Base-by-base conservation (phyloP, 2,329 filamentous ascomycete genomes). In the Fusarium clavum region DNA sequence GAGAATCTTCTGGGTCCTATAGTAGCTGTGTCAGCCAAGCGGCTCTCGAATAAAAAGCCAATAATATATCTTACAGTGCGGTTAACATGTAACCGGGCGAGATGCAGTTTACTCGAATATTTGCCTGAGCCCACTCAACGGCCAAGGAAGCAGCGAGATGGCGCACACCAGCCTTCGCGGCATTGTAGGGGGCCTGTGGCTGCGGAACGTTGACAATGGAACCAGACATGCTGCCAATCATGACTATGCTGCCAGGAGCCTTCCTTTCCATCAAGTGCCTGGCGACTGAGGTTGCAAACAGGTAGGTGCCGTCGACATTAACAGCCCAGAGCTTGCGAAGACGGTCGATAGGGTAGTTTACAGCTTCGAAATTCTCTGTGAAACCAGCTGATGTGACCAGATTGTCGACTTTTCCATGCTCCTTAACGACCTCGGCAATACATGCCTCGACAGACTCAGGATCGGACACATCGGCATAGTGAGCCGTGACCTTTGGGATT, bases 21-120 rank as follows among this genome's bases (percentile, higher is more conserved):
- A 40, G 18, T 20, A 22, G 56, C 40, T 22, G 43, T 61, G 57
- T 72, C 16, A 64, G 45, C 22, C 20, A 30, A 41, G 9, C 30
- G 13, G 14, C 18, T 29, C 27, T 30, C 16, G 14, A 7, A 41
- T 14, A n/a, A 4, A 24, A 20, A 9, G 8, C 2, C 8, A 29
- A 22, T 18, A 46, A 43, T 51, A 34, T 47, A 41, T 83, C 92
- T 88, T 86, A 95, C 92, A 98, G 83, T 62, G 94, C 92, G 18
- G 95, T 98, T 72, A 97, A 84, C 95, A 98, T 98, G 82, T 98
- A 98, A 46, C 96, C 95, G 0, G 95, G 95, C 30, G 91, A 94
- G 79, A 98, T 96, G 81, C 93, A 96, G 84, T 98, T 98, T 73
- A 98, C 95, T 38, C 95, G 89, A 77, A 98, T 97, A 72, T 91